Percentiles rank a stretch among this genome's conserved stretches.
Evolutionary conservation across 2,329 filamentous ascomycete genomes (phyloP).

Genomic region (Penicillium janthinellum): DNA sequence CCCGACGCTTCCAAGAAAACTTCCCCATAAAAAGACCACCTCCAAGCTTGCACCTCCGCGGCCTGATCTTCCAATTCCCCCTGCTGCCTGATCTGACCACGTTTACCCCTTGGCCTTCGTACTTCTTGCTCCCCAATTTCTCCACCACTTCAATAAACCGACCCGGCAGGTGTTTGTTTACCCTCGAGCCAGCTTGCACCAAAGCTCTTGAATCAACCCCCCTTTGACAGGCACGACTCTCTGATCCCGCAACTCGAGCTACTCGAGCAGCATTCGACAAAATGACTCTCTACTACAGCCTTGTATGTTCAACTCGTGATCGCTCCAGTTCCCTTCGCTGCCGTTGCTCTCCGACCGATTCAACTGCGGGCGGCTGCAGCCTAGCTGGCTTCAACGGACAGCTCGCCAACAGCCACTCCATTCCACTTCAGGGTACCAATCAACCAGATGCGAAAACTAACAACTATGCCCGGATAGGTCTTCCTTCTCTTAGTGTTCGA

Average conservation of each 20-base stretch:
- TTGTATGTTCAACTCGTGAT: slow-evolving; percentile 52
- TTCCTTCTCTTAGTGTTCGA: slow-evolving; percentile 53
- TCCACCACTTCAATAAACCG: neutral
- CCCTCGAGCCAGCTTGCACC: slow-evolving; percentile 18
- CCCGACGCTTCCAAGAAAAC: slow-evolving; percentile 20
- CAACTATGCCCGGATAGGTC: slow-evolving; percentile 39
- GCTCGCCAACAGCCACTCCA: slow-evolving; percentile 2
- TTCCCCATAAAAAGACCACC: slow-evolving; percentile 70
- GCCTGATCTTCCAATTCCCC: slow-evolving; percentile 43
- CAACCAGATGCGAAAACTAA: slow-evolving; percentile 7
- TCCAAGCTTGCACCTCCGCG: slow-evolving; percentile 50
- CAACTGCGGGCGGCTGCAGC: slow-evolving; percentile 24
- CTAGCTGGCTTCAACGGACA: slow-evolving; percentile 17
- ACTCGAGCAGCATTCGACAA: slow-evolving; percentile 36
- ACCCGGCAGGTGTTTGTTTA: slow-evolving; percentile 17
- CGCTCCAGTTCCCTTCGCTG: neutral
- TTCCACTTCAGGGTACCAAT: neutral
- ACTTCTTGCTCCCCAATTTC: neutral
- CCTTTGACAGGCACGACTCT: slow-evolving; percentile 20
- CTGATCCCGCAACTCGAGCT: neutral
- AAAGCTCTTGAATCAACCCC: slow-evolving; percentile 17
- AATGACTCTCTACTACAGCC: slow-evolving; percentile 71
- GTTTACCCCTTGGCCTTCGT: neutral
- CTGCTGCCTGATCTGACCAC: slow-evolving; percentile 12
- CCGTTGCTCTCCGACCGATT: neutral